Conservation (phyloP, 1,139 yeast species). For the Yamadazyma friedrichii region DNA sequence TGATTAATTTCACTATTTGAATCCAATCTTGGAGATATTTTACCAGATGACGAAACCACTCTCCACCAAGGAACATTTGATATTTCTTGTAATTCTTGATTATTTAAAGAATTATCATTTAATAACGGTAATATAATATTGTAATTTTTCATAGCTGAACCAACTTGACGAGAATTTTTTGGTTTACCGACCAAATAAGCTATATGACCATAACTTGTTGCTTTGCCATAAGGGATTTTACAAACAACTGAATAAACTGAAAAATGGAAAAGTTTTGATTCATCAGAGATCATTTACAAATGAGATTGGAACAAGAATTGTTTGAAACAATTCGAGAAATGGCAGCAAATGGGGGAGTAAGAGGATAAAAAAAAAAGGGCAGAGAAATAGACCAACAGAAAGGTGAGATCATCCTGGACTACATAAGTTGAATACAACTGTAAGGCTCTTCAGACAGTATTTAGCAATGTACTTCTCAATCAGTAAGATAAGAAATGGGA, state of each 20-base stretch:
- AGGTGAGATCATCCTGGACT: too few species aligned
- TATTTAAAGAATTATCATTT: conserved; percentile 17
- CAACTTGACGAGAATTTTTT: conserved; percentile 70
- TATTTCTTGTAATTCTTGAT: conserved; percentile 10
- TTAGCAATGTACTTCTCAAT: too few species aligned
- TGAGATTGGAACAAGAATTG: too few species aligned
- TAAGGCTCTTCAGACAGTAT: too few species aligned
- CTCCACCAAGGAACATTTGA: conserved; percentile 72
- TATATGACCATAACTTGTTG: conserved; percentile 70
- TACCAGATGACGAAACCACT: conserved; percentile 61
- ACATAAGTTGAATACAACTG: too few species aligned
- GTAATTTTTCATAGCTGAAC: conserved; percentile 58
- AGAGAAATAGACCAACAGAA: too few species aligned
- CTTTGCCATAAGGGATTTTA: conserved; percentile 62
- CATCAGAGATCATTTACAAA: conserved; percentile 28
- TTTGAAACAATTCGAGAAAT: too few species aligned
- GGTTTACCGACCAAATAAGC: conserved; percentile 65
- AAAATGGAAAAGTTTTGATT: conserved; percentile 55
- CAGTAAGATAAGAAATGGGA: too few species aligned
- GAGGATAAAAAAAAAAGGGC: too few species aligned
- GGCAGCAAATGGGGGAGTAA: too few species aligned
- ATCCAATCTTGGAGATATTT: conserved; percentile 53
- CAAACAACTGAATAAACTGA: conserved; percentile 58
- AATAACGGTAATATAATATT: conserved; percentile 23
- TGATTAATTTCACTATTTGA: conserved; percentile 47